These are phyloP conservation scores for Fusarium sulawesiense DNA, from an alignment of 2,329 filamentous ascomycete species.

Conservation along the genomic window DNA sequence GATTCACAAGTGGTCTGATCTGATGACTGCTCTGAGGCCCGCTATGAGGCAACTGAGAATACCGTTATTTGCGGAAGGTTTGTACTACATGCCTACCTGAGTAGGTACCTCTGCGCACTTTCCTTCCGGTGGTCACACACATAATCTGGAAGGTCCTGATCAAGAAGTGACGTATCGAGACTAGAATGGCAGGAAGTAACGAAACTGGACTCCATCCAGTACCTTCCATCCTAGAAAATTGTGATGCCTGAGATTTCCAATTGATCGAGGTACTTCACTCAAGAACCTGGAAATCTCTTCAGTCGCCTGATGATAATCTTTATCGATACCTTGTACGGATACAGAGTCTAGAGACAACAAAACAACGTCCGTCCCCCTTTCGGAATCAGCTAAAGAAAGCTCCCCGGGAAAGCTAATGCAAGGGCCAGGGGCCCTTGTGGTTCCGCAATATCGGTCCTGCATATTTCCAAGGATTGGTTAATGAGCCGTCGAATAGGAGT, in stretches of 20 bases:
- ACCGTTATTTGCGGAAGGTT: not conserved
- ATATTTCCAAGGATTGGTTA: conserved; percentile 25
- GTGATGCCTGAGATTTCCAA: not conserved
- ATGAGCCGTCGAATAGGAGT: conserved; percentile 38
- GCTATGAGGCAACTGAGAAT: not conserved
- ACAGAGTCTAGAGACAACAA: not conserved
- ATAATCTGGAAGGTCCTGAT: not conserved
- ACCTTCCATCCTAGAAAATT: not conserved
- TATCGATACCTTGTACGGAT: conserved; percentile 18
- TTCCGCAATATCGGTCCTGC: conserved; percentile 37
- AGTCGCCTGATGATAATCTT: conserved; percentile 15
- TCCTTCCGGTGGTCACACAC: not conserved
- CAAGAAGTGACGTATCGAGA: not conserved
- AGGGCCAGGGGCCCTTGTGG: conserved; percentile 17
- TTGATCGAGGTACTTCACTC: not conserved
- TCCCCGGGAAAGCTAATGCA: conserved; percentile 43
- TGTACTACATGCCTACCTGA: not conserved
- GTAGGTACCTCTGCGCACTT: not conserved
- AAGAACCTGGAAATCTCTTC: conserved; percentile 8
- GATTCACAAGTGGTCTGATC: conserved; percentile 11
- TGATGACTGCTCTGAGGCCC: conserved; percentile 11
- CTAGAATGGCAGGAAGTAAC: not conserved
- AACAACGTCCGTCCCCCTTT: conserved; percentile 6
- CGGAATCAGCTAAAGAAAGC: conserved; percentile 27
- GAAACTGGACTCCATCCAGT: not conserved